Evolutionary conservation across 768 basidiomycete species (phyloP).

Genomic region (Amanita pseudoporphyria): DNA sequence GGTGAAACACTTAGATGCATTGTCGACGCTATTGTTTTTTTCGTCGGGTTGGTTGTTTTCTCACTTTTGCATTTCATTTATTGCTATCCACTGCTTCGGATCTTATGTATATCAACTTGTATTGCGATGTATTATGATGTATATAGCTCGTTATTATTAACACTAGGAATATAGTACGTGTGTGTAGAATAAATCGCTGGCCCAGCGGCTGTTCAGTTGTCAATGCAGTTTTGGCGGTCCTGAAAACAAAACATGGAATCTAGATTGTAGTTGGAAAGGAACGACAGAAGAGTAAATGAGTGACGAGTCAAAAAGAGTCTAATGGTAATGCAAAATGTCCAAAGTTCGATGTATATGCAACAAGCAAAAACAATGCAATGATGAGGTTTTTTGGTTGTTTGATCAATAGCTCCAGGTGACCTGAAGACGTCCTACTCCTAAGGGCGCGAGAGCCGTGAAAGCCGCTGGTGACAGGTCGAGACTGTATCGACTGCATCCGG

Average conservation of each 20-base stretch:
- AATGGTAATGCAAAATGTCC: not conserved
- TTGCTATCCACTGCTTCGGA: not conserved
- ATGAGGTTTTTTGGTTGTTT: not conserved
- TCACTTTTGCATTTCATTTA: not conserved
- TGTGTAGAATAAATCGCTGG: no score
- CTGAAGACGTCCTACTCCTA: conserved; percentile 15
- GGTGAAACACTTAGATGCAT: not conserved
- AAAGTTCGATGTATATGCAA: not conserved
- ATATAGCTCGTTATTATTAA: not conserved
- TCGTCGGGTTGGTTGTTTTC: not conserved
- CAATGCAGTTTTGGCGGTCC: not conserved
- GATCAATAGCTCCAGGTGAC: conserved; percentile 13
- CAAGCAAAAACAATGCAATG: not conserved
- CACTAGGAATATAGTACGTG: not conserved
- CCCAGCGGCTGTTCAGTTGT: no score
- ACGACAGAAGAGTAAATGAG: not conserved
- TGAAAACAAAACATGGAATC: not conserved
- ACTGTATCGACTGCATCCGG: conserved; percentile 17
- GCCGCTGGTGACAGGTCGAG: conserved; percentile 21
- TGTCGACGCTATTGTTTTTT: not conserved
- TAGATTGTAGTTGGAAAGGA: not conserved
- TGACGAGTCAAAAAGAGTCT: not conserved
- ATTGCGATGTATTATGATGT: not conserved
- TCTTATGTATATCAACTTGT: not conserved
- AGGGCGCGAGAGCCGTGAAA: conserved; percentile 19